Evolutionary conservation across 2,329 filamentous ascomycete genomes (phyloP).

Genomic region (Claviceps monticola): DNA sequence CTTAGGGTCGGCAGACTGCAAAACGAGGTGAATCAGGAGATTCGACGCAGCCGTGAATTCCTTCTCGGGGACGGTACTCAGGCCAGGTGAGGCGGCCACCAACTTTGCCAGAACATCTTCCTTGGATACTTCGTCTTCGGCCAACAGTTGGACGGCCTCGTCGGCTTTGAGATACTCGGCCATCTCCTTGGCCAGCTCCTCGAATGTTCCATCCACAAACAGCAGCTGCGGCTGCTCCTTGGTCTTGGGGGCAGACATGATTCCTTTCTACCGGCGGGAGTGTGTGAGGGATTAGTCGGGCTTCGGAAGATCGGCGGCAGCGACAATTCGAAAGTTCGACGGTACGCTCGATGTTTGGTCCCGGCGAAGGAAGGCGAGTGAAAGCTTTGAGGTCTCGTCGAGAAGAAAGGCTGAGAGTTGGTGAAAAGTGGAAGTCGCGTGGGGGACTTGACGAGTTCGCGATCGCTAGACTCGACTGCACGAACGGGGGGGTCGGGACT

Average conservation of each 20-base stretch:
- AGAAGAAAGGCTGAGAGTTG: conserved; percentile 14
- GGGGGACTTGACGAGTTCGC: conserved; percentile 11
- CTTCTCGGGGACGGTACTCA: conserved; percentile 86
- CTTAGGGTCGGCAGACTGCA: conserved; percentile 72
- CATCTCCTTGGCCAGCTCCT: conserved; percentile 88
- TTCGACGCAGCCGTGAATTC: conserved; percentile 96
- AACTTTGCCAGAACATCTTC: conserved; percentile 85
- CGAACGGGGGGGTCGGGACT: conserved; percentile 11
- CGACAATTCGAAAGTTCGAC: not conserved
- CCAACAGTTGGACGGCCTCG: conserved; percentile 60
- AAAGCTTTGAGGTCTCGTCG: not conserved
- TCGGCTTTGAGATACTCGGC: conserved; percentile 83
- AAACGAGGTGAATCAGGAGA: conserved; percentile 83
- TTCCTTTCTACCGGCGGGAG: not conserved
- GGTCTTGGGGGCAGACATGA: conserved; percentile 21
- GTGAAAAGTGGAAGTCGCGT: conserved; percentile 6
- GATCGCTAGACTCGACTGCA: conserved; percentile 6
- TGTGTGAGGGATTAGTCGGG: not conserved
- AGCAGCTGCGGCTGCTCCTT: conserved; percentile 44
- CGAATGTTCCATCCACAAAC: conserved; percentile 82
- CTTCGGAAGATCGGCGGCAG: not conserved
- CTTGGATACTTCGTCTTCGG: conserved; percentile 52
- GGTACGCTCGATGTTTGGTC: no score
- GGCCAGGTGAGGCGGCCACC: conserved; percentile 59
- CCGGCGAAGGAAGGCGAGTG: not conserved